These are phyloP conservation scores for Pestalotiopsis sp. DNA, from an alignment of 2,329 filamentous ascomycete species.

Conservation along the genomic window DNA sequence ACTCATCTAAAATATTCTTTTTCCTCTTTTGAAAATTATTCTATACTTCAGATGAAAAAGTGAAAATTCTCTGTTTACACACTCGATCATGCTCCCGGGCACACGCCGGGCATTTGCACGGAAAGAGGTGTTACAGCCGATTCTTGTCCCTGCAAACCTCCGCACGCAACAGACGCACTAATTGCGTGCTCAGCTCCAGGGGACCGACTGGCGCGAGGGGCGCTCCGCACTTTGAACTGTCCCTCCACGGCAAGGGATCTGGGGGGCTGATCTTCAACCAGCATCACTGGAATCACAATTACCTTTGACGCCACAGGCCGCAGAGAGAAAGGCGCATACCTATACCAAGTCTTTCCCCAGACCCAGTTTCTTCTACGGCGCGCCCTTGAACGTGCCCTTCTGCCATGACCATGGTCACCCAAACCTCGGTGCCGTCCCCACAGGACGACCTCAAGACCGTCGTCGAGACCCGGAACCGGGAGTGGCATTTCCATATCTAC, in stretches of 20 bases:
- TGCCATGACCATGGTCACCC: constrained; percentile 21
- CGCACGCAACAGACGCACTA: constrained; percentile 10
- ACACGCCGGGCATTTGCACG: background rate
- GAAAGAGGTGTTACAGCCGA: constrained; percentile 1
- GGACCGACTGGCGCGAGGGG: no score
- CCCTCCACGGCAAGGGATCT: background rate
- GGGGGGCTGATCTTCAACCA: background rate
- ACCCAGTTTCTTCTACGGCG: background rate
- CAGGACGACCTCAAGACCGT: constrained; percentile 33
- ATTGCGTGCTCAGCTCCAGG: constrained; percentile 6
- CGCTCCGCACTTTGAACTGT: background rate
- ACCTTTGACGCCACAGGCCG: background rate
- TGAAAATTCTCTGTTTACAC: background rate
- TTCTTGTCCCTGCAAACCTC: background rate
- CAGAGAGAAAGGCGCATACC: background rate
- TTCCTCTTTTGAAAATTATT: background rate
- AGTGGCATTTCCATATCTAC: constrained; percentile 40
- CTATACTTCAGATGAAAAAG: background rate
- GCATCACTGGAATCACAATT: background rate
- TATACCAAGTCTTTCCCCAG: no score
- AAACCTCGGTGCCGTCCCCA: constrained; percentile 20
- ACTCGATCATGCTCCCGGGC: background rate
- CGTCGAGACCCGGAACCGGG: constrained; percentile 30
- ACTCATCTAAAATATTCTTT: background rate
- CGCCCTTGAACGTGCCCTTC: background rate